Evolutionary conservation across 1,284 basidiomycete genomes (phyloP), one percentile per base, ranked within the genome.

Genomic region (Marasmius tenuissimus): DNA sequence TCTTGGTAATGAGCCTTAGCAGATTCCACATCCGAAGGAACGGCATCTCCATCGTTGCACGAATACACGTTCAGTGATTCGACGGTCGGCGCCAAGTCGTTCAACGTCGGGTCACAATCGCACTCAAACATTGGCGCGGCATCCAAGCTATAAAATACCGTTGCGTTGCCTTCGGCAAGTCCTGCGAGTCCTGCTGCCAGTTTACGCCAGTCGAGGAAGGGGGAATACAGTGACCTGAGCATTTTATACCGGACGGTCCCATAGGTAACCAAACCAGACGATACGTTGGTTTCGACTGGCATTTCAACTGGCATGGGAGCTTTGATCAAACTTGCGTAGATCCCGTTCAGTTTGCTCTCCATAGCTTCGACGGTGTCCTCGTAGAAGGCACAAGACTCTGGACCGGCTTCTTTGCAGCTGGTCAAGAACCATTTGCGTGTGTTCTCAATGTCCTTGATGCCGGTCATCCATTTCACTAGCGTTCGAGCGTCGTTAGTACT

Each of bases 111-210:
- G 27, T 27, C 27, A 37, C 66, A 68, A 7, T 22, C 53, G 58
- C 66, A 69, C 39, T 64, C 18, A 49, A 68, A 65, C 1, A 57
- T 34, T 9, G 60, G 1, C 18, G 2, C 27, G 4, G 27, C 27
- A 27, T 38, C 60, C 3, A 12, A 20, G 61, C 57, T 45, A 51
- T 53, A 66, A 47, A 69, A 49, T 11, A 50, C 34, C 27, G 63
- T 63, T 12, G 58, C 68, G 38, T 67, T 63, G 0, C 68, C 68
- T 18, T 16, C 10, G 7, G 42, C 20, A 1, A 69, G 53, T 16
- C 62, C 68, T 0, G 66, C 58, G 0, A 69, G 60, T 1, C 61
- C 67, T 12, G 59, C 39, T 8, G 68, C 68, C 7, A 69, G 57
- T 2, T 33, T 1, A 0, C 58, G 52, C 27, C 65, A 69, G 11